A percentile compares a stretch with the other conserved stretches of the same genome.
Evolutionary conservation across 1,284 basidiomycete species (phyloP).

Genomic region (Hypsizygus ulmarius): DNA sequence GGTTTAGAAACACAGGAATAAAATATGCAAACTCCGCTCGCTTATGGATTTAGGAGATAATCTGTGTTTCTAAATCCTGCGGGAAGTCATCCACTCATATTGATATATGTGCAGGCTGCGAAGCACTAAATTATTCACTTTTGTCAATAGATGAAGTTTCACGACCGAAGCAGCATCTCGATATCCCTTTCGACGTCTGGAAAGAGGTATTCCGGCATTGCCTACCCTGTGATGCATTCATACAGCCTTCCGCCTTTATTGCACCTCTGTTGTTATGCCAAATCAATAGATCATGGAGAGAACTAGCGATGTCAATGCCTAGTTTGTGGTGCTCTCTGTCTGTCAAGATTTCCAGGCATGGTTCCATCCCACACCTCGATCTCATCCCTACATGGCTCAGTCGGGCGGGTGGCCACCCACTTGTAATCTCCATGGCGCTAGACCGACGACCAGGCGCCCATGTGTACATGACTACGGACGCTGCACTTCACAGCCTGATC

Average conservation of each 20-base stretch:
- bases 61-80: too few relatives aligned
- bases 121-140: too few relatives aligned
- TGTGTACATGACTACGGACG: conserved; percentile 6
- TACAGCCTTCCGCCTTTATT: conserved; percentile 1
- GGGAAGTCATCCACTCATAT: too few relatives aligned
- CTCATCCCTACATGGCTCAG: conserved; percentile 3
- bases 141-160: too few relatives aligned
- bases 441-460: not conserved
- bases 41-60: too few relatives aligned
- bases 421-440: conserved; percentile 6
- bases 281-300: conserved; percentile 7
- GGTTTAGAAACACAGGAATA: too few relatives aligned
- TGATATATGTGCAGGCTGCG: too few relatives aligned
- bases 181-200: conserved; percentile 10
- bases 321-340: not conserved
- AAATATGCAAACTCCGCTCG: too few relatives aligned
- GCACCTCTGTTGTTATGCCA: conserved; percentile 8
- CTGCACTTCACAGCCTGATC: not conserved
- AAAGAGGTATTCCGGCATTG: conserved; percentile 7
- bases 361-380: not conserved
- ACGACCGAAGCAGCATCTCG: too few relatives aligned
- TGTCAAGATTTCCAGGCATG: not conserved
- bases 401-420: conserved; percentile 5
- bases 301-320: not conserved
- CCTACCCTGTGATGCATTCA: conserved; percentile 4